A percentile compares a stretch with the other conserved stretches of the same genome.
Evolutionary conservation across 495 filamentous ascomycete genomes (phyloP).

Genomic region (Pyronema domesticum): DNA sequence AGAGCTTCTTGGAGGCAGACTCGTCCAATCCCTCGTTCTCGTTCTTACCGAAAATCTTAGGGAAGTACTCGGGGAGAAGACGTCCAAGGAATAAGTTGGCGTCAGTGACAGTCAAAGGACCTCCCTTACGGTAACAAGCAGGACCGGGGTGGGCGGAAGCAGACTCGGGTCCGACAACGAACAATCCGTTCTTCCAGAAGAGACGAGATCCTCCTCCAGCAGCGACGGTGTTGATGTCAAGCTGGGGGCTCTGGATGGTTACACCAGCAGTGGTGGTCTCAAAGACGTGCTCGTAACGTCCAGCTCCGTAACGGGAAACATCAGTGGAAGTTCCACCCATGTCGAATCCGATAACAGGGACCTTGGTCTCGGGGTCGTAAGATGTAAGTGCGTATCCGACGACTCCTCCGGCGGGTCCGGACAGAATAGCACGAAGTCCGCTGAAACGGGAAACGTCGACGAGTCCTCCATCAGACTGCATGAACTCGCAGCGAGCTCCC

Average conservation of each 20-base stretch:
- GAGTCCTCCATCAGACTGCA: conserved; percentile 69
- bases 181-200: conserved; percentile 80
- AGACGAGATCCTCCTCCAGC: conserved; percentile 83
- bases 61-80: conserved; percentile 84
- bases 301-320: conserved; percentile 74
- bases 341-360: conserved; percentile 88
- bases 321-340: conserved; percentile 91
- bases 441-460: conserved; percentile 62
- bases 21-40: conserved; percentile 76
- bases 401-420: conserved; percentile 64
- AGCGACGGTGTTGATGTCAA: conserved; percentile 96
- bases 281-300: conserved; percentile 90
- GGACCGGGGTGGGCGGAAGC: conserved; percentile 86
- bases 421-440: conserved; percentile 57
- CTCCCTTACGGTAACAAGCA: conserved; percentile 87
- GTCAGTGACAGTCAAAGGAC: conserved; percentile 82
- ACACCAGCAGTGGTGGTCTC: conserved; percentile 94
- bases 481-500: conserved; percentile 56
- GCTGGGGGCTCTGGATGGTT: conserved; percentile 82
- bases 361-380: conserved; percentile 71
- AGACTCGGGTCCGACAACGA: conserved; percentile 91
- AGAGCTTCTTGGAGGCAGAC: conserved; percentile 55
- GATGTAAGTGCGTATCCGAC: conserved; percentile 91
- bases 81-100: conserved; percentile 82
- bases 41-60: conserved; percentile 86